Evolutionary conservation across 176 grass and related monocot species (phyloP), one percentile per base, ranked within the genome.

Genomic region (Musa troglodytarum): DNA sequence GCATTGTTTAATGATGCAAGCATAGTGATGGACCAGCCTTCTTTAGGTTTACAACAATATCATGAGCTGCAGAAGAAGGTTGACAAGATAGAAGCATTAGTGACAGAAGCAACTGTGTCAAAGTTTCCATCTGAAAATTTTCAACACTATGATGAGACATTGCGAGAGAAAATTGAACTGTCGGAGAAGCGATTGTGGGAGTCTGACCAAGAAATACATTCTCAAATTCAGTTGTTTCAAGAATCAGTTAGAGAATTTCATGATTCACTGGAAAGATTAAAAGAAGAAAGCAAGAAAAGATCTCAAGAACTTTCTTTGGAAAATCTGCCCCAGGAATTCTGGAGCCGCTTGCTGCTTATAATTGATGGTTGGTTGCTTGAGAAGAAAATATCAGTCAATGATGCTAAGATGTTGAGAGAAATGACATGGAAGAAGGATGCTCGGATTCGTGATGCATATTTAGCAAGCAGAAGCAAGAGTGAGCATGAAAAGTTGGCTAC

Each of bases 311-410:
- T 75, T 80, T 62, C 80, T 54, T 75, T 73, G 29, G 84, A 87
- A 63, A 83, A 86, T 78, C 74, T 91, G 78, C 80, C 94, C 52
- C 83, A 62, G 11, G 82, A 89, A 75, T 82, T 98, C 28, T 98
- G 94, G 94, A 98, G 94, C 76, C 86, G 65, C 69, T 87, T 98
- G 64, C 84, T 76, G 56, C 86, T 98, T 75, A 52, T 89, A 78
- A 88, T 87, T 84, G 94, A 98, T 73, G 82, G 94, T 29, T 98
- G 88, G 94, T 93, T 88, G 11, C 85, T 98, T 76, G 94, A 98
- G 75, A 98, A 93, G 80, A 98, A 91, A 81, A 82, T 98, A 79
- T 84, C 88, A 72, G 57, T 51, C 43, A 81, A 71, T 56, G 88
- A 93, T 84, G 84, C 88, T 76, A 85, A 78, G 50, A 75, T 75